These are phyloP conservation scores for Heliamphora pulchella DNA, from an alignment of 179 eudicot species.

Conservation along the genomic window DNA sequence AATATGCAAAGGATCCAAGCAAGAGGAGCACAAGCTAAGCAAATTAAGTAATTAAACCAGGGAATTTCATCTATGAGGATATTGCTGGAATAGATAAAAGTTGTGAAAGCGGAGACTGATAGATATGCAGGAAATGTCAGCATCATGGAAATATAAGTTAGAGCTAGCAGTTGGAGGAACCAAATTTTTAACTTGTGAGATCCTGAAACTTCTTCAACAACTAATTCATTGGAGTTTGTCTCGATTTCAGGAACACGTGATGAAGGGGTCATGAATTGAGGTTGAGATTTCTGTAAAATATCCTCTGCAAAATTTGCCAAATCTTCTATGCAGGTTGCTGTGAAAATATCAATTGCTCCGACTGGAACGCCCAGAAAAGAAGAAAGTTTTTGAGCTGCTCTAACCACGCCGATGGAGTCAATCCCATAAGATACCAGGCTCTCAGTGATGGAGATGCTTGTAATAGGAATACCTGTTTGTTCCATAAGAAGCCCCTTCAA, in stretches of 20 bases:
- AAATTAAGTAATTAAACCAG: slow-evolving; percentile 21
- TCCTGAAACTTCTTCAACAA: slow-evolving; percentile 32
- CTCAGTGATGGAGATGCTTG: slow-evolving; percentile 37
- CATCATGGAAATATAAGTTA: slow-evolving; percentile 30
- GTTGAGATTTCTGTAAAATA: slow-evolving; percentile 38
- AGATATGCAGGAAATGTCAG: slow-evolving; percentile 36
- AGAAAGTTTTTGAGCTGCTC: slow-evolving; percentile 59
- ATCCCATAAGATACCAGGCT: slow-evolving; percentile 41
- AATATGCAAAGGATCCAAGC: slow-evolving; percentile 45
- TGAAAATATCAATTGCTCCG: slow-evolving; percentile 53
- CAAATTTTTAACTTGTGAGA: slow-evolving; percentile 26
- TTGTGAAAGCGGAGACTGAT: slow-evolving; percentile 26
- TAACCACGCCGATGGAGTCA: slow-evolving; percentile 53
- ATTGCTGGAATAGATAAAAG: slow-evolving; percentile 14
- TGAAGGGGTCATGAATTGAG: slow-evolving; percentile 19
- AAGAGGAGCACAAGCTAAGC: slow-evolving; percentile 38
- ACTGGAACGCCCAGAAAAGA: slow-evolving; percentile 47
- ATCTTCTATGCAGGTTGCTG: slow-evolving; percentile 48
- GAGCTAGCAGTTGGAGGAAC: slow-evolving; percentile 33
- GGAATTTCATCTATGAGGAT: slow-evolving; percentile 9
- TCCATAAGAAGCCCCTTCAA: slow-evolving; percentile 36
- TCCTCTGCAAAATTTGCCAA: slow-evolving; percentile 40
- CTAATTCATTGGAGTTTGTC: slow-evolving; percentile 14
- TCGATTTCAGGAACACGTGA: slow-evolving; percentile 24
- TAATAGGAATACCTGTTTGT: slow-evolving; percentile 33